Conservation (phyloP, 768 basidiomycete genomes). For the Chalciporus sphaerocephalus region DNA sequence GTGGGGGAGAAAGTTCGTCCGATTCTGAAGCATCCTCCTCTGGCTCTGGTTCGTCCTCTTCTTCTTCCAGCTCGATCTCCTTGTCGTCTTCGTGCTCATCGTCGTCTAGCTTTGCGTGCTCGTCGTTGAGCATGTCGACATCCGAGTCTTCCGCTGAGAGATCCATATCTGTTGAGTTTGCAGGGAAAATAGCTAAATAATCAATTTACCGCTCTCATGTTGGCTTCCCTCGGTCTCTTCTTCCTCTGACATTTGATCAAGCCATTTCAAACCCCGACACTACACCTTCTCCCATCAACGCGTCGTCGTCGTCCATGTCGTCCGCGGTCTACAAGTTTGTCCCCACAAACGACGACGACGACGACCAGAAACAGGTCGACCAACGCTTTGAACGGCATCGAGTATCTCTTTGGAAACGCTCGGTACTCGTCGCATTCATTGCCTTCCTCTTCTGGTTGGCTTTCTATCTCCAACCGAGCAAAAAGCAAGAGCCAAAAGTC, state of each 20-base stretch:
- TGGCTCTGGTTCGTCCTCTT: constrained; percentile 24
- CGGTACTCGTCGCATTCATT: constrained; percentile 39
- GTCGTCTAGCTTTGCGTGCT: constrained; percentile 30
- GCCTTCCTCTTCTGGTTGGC: constrained; percentile 43
- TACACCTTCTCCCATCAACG: neutral
- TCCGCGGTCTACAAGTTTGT: constrained; percentile 3
- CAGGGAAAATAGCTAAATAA: neutral
- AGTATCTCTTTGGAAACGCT: constrained; percentile 45
- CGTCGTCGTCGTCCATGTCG: constrained; percentile 1
- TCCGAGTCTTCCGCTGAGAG: constrained; percentile 25
- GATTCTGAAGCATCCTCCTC: constrained; percentile 30
- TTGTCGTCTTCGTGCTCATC: constrained; percentile 41
- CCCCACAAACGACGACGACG: neutral
- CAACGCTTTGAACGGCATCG: constrained; percentile 37
- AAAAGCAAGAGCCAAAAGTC: constrained; percentile 38
- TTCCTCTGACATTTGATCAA: constrained; percentile 9
- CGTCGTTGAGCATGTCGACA: constrained; percentile 34
- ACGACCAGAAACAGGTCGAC: constrained; percentile 5
- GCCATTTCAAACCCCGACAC: constrained; percentile 24
- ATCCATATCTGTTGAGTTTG: constrained; percentile 21
- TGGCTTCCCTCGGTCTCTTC: constrained; percentile 5
- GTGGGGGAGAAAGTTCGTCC: constrained; percentile 34
- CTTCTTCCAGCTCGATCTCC: constrained; percentile 31
- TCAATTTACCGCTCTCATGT: constrained; percentile 2
- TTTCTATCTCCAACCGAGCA: constrained; percentile 29